Base-by-base conservation (phyloP, 768 basidiomycete species). In the Kwoniella mangroviensis region DNA sequence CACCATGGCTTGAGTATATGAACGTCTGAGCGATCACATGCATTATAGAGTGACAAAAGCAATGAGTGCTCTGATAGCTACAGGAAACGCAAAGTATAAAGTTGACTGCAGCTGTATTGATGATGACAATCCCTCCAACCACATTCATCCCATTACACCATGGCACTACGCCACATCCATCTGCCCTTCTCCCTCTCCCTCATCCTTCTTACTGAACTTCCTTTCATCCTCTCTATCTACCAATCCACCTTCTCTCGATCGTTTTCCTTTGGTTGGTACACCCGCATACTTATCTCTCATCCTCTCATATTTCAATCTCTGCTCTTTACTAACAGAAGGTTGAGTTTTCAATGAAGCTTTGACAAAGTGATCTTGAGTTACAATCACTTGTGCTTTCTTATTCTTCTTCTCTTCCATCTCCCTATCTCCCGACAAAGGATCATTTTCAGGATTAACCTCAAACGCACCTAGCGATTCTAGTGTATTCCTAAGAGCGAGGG, bases 281-380 rank as follows among this genome's bases (percentile, higher is more conserved):
- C 94, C 94, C 9, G 92, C 90, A 80, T 95, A 93, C 81, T 91
- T 94, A 43, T 88, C 88, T 70, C 91, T 85, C 69, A 98, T 84
- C 17, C 87, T 86, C 79, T 93, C 90, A 77, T 98, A 99, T 83
- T 89, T 90, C 78, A 87, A 85, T 79, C 93, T 86, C 86, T 98
- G 95, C 26, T 87, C 87, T 10, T 83, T 85, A 56, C 90, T 90
- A 21, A 98, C 96, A 82, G 93, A 95, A 15, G 94, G 95, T 56
- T 87, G 86, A 15, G 97, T 89, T 83, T 94, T 95, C 40, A 88
- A 88, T 75, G 92, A 81, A 24, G 95, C 95, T 6, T 79, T 81
- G 45, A 81, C 82, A 76, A 99, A 98, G 81, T 99, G 93, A 2
- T 86, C 84, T 43, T 87, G 72, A 17, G 83, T 82, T 12, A 98